These are phyloP conservation scores for Rozella allomycis DNA, from an alignment of 371 early-diverging fungal genomes.

Conservation along the genomic window DNA sequence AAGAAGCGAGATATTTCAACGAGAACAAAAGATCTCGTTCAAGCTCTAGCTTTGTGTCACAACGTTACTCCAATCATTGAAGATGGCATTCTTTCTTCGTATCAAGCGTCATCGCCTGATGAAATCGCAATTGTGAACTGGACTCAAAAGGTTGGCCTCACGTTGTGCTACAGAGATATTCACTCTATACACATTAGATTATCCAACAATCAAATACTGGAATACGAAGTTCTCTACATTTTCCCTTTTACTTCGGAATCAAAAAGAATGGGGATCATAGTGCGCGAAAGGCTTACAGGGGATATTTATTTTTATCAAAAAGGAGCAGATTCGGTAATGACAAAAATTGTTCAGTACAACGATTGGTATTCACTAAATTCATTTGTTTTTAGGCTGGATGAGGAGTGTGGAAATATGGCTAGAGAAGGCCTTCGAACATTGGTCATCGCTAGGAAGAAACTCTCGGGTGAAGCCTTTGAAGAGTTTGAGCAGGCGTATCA, in stretches of 20 bases:
- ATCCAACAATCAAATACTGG: slow-evolving; percentile 3
- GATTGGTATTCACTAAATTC: slow-evolving; percentile 46
- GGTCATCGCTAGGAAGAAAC: slow-evolving; percentile 68
- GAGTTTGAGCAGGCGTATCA: slow-evolving; percentile 40
- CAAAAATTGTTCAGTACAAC: slow-evolving; percentile 66
- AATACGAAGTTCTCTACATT: slow-evolving; percentile 63
- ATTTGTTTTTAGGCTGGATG: slow-evolving; percentile 41
- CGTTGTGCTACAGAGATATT: slow-evolving; percentile 50
- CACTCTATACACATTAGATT: slow-evolving; percentile 44
- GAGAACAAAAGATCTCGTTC: slow-evolving; percentile 56
- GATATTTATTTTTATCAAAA: slow-evolving; percentile 76
- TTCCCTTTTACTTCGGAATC: slow-evolving; percentile 96
- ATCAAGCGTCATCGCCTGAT: slow-evolving; percentile 98
- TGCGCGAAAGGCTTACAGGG: slow-evolving; percentile 38
- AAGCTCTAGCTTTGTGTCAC: slow-evolving; percentile 75
- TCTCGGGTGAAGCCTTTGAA: slow-evolving; percentile 48
- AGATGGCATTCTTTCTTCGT: slow-evolving; percentile 26
- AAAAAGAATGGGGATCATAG: slow-evolving; percentile 97
- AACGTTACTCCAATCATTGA: slow-evolving; percentile 45
- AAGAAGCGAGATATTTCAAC: slow-evolving; percentile 7
- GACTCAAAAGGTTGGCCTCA: slow-evolving; percentile 74
- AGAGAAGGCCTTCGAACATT: slow-evolving; percentile 95
- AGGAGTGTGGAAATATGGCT: slow-evolving; percentile 97
- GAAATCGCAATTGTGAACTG: slow-evolving; percentile 97
- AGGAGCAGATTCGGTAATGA: slow-evolving; percentile 96